phyloP scores from a whole-genome alignment of 495 filamentous ascomycete genomes.

The Pseudoneurospora amorphoporcata region DNA sequence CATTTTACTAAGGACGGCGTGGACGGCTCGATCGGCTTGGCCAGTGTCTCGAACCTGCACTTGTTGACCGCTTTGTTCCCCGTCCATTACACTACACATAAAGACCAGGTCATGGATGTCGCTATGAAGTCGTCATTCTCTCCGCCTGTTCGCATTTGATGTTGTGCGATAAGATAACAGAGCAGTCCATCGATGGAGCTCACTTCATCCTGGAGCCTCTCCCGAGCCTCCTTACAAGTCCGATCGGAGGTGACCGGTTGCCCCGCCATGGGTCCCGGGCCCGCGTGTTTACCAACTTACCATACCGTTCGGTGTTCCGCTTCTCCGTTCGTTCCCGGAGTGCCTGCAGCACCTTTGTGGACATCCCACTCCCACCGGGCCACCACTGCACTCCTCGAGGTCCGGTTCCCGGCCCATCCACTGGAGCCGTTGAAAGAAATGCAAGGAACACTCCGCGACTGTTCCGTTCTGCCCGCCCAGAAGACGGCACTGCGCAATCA shows the following conservation, averaged over 20 bases:
- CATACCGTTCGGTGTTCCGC: neutral
- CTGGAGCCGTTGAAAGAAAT: conserved; percentile 1
- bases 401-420: neutral
- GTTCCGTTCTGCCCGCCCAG: neutral
- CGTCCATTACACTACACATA: neutral
- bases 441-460: conserved; percentile 2
- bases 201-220: neutral
- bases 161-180: neutral
- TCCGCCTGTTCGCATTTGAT: neutral
- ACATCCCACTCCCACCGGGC: neutral
- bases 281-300: neutral
- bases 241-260: neutral
- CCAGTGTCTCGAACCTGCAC: neutral
- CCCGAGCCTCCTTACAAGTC: neutral
- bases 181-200: neutral
- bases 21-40: neutral
- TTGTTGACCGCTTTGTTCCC: neutral
- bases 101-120: neutral
- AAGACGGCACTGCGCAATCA: neutral
- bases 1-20: neutral
- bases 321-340: neutral
- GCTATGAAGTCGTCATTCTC: neutral
- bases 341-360: neutral
- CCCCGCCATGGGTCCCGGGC: neutral
- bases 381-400: neutral